phyloP scores from a whole-genome alignment of 345 rosid genomes.

The Rhizophora apiculata region DNA sequence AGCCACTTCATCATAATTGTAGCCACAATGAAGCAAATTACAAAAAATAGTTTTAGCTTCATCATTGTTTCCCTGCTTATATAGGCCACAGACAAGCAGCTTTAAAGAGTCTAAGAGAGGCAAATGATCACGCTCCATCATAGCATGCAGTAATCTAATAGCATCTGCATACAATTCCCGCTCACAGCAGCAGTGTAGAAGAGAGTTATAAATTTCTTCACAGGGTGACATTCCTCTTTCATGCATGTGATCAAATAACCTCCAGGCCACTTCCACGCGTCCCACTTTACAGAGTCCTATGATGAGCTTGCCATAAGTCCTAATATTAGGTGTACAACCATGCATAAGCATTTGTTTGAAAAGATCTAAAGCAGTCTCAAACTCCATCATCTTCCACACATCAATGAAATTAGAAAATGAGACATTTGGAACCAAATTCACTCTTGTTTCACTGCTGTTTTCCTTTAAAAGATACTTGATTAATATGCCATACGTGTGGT shows the following conservation, averaged over 20 bases:
- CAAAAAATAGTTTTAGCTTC: slow-evolving; percentile 50
- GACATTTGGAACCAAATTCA: slow-evolving; percentile 30
- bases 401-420: slow-evolving; percentile 30
- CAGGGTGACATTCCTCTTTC: slow-evolving; percentile 50
- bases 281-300: slow-evolving; percentile 59
- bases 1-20: slow-evolving; percentile 72
- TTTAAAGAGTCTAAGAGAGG: slow-evolving; percentile 68
- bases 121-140: slow-evolving; percentile 56
- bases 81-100: slow-evolving; percentile 61
- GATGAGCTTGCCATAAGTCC: slow-evolving; percentile 57
- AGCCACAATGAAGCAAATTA: slow-evolving; percentile 54
- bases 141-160: slow-evolving; percentile 43
- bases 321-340: slow-evolving; percentile 58
- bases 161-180: slow-evolving; percentile 48
- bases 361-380: slow-evolving; percentile 50
- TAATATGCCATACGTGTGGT: slow-evolving; percentile 54
- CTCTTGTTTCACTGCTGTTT: slow-evolving; percentile 21
- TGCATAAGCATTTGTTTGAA: slow-evolving; percentile 55
- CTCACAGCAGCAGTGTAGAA: slow-evolving; percentile 63
- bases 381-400: slow-evolving; percentile 59
- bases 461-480: slow-evolving; percentile 51
- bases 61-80: slow-evolving; percentile 46
- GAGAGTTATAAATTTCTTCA: slow-evolving; percentile 53
- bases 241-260: slow-evolving; percentile 51
- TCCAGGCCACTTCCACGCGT: slow-evolving; percentile 46